These are phyloP conservation scores for Auricularia sp. DNA, from an alignment of 768 basidiomycete genomes.

Conservation along the genomic window DNA sequence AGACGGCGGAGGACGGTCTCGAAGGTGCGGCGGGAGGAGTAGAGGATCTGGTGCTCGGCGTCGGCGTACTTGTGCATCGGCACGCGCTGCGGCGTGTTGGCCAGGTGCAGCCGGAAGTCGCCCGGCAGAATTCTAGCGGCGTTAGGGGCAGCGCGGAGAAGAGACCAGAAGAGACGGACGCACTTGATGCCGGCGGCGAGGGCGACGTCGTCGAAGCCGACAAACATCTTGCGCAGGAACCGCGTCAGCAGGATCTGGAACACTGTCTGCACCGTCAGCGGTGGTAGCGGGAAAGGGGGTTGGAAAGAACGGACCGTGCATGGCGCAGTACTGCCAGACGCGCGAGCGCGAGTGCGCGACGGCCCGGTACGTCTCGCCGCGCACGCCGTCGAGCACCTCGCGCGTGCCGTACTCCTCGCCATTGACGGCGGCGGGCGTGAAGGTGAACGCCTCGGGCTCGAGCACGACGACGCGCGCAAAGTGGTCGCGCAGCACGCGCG, in stretches of 20 bases:
- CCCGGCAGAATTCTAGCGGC: background rate
- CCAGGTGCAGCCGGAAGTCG: background rate
- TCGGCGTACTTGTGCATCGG: background rate
- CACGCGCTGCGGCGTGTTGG: background rate
- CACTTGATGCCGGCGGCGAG: background rate
- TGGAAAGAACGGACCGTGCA: background rate
- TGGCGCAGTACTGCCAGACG: background rate
- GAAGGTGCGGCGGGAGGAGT: background rate
- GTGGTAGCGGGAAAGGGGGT: background rate
- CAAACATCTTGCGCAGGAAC: background rate
- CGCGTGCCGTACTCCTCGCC: background rate
- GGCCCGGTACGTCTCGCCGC: background rate
- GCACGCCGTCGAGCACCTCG: background rate
- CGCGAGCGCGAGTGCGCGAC: background rate
- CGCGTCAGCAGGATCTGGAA: background rate
- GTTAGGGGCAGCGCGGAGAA: background rate
- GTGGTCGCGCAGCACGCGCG: slow-evolving; percentile 10
- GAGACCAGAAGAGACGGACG: background rate
- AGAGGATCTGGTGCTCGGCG: background rate
- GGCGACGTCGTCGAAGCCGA: background rate
- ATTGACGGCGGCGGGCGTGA: background rate
- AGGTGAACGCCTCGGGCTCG: slow-evolving; percentile 10
- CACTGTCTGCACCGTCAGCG: background rate
- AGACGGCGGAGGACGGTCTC: background rate
- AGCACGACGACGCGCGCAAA: slow-evolving; percentile 11